Evolutionary conservation across 768 basidiomycete species (phyloP).

Genomic region (Collybia sp.): DNA sequence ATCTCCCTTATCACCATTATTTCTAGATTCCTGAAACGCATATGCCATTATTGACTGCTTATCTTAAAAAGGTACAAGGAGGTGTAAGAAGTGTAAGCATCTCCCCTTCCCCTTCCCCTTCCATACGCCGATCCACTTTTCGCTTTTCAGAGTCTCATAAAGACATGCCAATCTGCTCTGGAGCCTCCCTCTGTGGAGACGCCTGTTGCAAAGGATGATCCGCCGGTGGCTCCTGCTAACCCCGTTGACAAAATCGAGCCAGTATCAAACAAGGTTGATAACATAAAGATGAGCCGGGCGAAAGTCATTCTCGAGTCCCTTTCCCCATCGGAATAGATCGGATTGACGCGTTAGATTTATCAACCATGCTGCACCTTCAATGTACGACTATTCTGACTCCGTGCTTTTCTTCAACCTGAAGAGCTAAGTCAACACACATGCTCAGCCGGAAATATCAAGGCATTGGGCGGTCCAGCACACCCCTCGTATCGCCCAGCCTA

Average conservation of each 20-base stretch:
- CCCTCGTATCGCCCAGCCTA: too few species aligned
- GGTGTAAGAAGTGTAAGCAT: constrained; percentile 36
- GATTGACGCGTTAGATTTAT: constrained; percentile 3
- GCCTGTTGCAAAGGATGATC: not conserved
- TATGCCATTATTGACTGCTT: constrained; percentile 36
- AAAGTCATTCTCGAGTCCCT: not conserved
- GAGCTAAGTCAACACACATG: too few species aligned
- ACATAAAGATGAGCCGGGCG: not conserved
- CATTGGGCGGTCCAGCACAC: too few species aligned
- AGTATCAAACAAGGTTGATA: not conserved
- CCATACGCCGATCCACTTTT: not conserved
- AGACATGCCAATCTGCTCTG: not conserved
- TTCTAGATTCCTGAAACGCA: constrained; percentile 49
- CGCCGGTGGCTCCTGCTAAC: not conserved
- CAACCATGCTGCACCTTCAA: constrained; percentile 1
- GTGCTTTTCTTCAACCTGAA: too few species aligned
- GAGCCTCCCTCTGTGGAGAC: not conserved
- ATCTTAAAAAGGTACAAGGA: constrained; percentile 45
- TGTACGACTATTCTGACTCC: too few species aligned
- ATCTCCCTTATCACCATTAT: not conserved
- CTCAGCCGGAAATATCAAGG: too few species aligned
- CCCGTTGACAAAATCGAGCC: not conserved
- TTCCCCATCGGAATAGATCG: too few species aligned
- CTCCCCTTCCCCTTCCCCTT: not conserved
- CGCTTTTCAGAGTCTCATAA: not conserved